Evolutionary conservation across 768 basidiomycete species (phyloP), one percentile per base, ranked within the genome.

Genomic region (Paxillus involutus): DNA sequence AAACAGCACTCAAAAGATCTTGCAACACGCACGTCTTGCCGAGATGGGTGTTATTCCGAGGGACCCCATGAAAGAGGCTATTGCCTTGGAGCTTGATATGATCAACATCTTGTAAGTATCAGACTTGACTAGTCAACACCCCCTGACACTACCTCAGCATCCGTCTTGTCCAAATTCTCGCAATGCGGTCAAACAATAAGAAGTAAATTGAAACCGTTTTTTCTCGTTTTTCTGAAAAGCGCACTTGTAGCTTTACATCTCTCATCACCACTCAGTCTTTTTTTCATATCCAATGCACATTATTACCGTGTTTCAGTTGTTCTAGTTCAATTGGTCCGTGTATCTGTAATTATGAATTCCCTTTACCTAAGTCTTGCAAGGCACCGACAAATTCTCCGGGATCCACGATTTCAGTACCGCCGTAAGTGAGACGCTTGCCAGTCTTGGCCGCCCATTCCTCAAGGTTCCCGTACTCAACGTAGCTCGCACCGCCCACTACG

Each of bases 401-500:
- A 62, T 93, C 89, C 45, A 97, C 65, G 37, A 99, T 94, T 67
- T 98, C 97, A 16, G 96, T 98, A 19, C 92, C 91, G n/a, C 97
- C 97, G 69, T 99, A 99, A 35, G 91, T 89, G 42, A 98, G 84
- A 57, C 83, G 78, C 71, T 93, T 92, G 13, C 91, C 91, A 6
- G 85, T 83, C 72, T 84, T 85, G 49, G 71, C 74, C 4, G 91
- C 90, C 94, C 95, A 97, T 71, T 98, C 96, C 69, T 89, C 85
- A 55, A 99, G 72, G 69, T 98, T 98, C 4, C 94, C 94, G 61
- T 95, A 98, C 73, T 99, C 97, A 47, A 98, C 94, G 64, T 98
- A 96, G 13, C 94, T 90, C 4, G 94, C 97, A 1, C 97, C 97
- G 9, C 97, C 97, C 3, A 99, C 95, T 32, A 98, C 77, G 61